Evolutionary conservation across 441 rosid species (phyloP), one percentile per base, ranked within the genome.

Genomic region (Eruca vesicaria): DNA sequence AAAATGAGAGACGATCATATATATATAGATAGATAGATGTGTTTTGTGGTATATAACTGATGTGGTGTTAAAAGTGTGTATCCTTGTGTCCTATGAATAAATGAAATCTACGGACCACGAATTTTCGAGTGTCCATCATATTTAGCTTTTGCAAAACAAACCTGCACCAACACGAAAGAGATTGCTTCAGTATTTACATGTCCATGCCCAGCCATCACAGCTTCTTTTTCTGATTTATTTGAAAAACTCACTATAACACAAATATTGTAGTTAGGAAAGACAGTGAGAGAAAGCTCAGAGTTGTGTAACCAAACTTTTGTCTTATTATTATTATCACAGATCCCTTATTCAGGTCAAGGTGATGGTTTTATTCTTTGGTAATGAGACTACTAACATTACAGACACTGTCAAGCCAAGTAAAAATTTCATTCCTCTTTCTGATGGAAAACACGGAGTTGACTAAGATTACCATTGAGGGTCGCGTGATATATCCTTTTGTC

Each of bases 401-500:
- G 43, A 73, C 62, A 68, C 43, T 78, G 71, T 66, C 78, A 78
- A 7, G 15, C 32, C 71, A 55, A 68, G 60, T 55, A 62, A 72
- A 48, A 26, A 14, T 32, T 28, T 92, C 94, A 92, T 81, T 95
- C 98, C 84, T 90, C 98, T 89, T 95, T 95, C 87, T 90, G 91
- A 93, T 89, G 99, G 92, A 92, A 88, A 86, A 84, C 97, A 88
- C 86, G 89, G 87, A 89, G 88, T 94, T 87, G 91, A 66, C 96
- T 86, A 90, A 87, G 94, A 89, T 95, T 96, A 96, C 99, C 98
- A 83, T 93, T 91, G 89, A 93, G 97, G 72, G 99, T 97, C 16
- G 98, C 89, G 81, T 89, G 98, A 79, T 96, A 96, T 83, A 89
- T 85, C 83, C 99, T 89, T 86, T 96, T 96, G 91, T 93, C 99